Conservation (phyloP, 1,284 basidiomycete genomes). For the Ustilago sp. region DNA sequence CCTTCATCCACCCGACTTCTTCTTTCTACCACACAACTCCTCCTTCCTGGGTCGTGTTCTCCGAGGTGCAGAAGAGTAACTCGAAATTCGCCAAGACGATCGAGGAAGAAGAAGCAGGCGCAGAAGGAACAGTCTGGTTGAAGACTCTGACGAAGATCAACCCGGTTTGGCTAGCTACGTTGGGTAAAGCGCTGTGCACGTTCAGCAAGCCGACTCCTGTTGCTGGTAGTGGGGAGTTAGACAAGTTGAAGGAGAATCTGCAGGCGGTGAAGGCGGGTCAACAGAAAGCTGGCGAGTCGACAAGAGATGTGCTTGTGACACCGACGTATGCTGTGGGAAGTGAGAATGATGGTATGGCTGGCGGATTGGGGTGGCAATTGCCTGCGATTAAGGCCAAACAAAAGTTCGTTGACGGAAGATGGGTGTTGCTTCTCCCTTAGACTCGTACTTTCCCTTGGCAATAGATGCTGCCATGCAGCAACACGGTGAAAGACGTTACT, state of each 20-base stretch:
- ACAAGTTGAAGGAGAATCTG: conserved; percentile 23
- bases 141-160: conserved; percentile 75
- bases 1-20: conserved; percentile 92
- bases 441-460: not conserved
- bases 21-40: conserved; percentile 79
- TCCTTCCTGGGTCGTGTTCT: conserved; percentile 88
- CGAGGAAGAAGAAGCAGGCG: conserved; percentile 13
- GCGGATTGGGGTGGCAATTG: conserved; percentile 63
- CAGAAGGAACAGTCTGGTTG: conserved; percentile 56
- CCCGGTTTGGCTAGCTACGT: conserved; percentile 84
- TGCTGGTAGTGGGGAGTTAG: conserved; percentile 18
- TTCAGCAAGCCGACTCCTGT: conserved; percentile 80
- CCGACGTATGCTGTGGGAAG: conserved; percentile 65
- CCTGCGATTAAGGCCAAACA: conserved; percentile 63
- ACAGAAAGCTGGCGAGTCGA: conserved; percentile 10
- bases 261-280: conserved; percentile 38
- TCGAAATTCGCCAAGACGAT: conserved; percentile 66
- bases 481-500: not conserved
- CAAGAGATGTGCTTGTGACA: conserved; percentile 56
- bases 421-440: conserved; percentile 46
- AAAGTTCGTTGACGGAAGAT: conserved; percentile 58
- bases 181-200: conserved; percentile 84
- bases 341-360: conserved; percentile 54
- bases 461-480: not conserved
- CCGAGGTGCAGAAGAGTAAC: conserved; percentile 73